These are phyloP conservation scores for Pistacia integerrima DNA, from an alignment of 345 rosid genomes.

Conservation along the genomic window DNA sequence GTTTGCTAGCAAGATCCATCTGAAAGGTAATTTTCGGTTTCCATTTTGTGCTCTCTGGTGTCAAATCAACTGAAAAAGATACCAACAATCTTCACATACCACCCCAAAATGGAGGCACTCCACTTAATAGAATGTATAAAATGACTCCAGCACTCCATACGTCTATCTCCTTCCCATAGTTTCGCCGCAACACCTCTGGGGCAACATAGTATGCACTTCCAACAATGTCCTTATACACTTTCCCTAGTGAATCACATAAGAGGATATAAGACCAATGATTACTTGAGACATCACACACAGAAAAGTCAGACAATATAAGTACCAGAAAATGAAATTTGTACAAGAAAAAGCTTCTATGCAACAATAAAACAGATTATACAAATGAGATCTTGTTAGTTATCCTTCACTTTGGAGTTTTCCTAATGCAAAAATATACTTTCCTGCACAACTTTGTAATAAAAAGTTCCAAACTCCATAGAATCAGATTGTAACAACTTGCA, in stretches of 20 bases:
- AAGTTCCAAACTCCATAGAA: neutral
- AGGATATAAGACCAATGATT: neutral
- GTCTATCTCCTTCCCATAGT: constrained; percentile 87
- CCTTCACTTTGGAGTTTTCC: neutral
- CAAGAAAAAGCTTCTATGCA: neutral
- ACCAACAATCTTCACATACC: constrained; percentile 43
- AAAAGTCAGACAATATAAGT: neutral
- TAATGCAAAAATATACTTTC: neutral
- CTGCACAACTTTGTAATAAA: neutral
- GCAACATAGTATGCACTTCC: constrained; percentile 97
- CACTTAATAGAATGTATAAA: constrained; percentile 89
- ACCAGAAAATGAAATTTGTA: constrained; percentile 3
- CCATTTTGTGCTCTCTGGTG: neutral
- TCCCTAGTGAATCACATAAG: constrained; percentile 44
- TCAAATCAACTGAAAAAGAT: neutral
- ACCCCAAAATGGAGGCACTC: constrained; percentile 94
- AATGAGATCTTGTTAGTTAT: neutral
- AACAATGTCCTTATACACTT: constrained; percentile 56
- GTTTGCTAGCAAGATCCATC: constrained; percentile 7
- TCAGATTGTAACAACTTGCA: neutral
- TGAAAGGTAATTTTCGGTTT: neutral
- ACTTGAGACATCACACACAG: neutral
- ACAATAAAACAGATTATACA: neutral
- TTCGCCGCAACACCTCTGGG: constrained; percentile 75
- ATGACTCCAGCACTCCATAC: constrained; percentile 96